Evolutionary conservation across 305 asterid species (phyloP), one percentile per base, ranked within the genome.

Genomic region (Fraxinus angustifolia): DNA sequence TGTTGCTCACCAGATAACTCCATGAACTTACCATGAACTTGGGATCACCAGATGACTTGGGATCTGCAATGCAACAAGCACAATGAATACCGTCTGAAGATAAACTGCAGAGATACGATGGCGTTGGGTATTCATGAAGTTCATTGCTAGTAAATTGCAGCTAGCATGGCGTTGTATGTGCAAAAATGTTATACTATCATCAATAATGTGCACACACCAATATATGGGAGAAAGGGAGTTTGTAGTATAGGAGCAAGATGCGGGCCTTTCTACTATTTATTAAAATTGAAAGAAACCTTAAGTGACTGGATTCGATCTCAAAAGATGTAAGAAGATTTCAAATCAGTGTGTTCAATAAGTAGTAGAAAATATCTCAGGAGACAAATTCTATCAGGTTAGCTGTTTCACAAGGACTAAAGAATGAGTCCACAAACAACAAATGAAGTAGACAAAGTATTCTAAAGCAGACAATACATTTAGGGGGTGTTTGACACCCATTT

Each of bases 21-120:
- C 26, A 23, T 23, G 26, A 89, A 88, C 88, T 93, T 96, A 83
- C 26, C 26, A 23, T 23, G 26, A 89, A 88, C 88, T 93, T 96
- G 84, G 94, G 91, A 84, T 96, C 99, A 68, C 89, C 91, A 84
- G 92, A 78, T 74, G 91, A 84, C 85, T 93, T 96, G 81, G 95
- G 87, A 87, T 94, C 99, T 96, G 90, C 96, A 90, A 86, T 81
- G 38, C 60, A 79, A 83, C 81, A 81, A 80, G 78, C 23, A 79
- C 31, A 87, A 45, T 48, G 38, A 48, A 28, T 16, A 50, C n/a
- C 35, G 21, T 50, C 36, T 28, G 40, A 26, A 26, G n/a, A 31
- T 50, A 50, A 31, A 40, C 36, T 26, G 26, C 14, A 76, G 79
- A 30, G 28, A 62, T 31, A 5, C 6, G 2, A 23, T 35, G 31